A percentile compares a stretch with the other conserved stretches of the same genome.
Evolutionary conservation across 768 basidiomycete genomes (phyloP).

Genomic region (Leccinum subgranulosum): DNA sequence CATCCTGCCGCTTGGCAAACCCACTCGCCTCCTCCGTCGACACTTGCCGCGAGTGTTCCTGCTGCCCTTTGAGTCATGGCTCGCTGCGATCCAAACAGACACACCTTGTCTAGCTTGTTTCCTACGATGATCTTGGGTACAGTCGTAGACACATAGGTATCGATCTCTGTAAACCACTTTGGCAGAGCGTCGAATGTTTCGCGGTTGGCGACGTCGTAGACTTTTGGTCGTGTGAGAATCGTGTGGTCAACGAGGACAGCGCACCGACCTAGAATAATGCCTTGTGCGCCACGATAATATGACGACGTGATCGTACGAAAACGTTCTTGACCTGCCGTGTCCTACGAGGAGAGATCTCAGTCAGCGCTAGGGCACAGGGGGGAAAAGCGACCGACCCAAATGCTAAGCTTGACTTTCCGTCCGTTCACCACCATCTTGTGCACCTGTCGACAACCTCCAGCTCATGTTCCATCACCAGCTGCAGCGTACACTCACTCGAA

Average conservation of each 20-base stretch:
- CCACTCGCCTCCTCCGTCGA: slow-evolving; percentile 69
- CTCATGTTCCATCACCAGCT: neutral
- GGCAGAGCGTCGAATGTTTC: slow-evolving; percentile 95
- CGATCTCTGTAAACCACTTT: slow-evolving; percentile 88
- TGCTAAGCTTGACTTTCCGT: slow-evolving; percentile 87
- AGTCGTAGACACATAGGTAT: slow-evolving; percentile 82
- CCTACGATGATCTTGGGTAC: slow-evolving; percentile 96
- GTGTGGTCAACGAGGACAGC: neutral
- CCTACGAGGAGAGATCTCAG: slow-evolving; percentile 40
- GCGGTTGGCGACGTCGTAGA: slow-evolving; percentile 92
- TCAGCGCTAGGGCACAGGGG: neutral
- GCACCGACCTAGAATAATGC: slow-evolving; percentile 65
- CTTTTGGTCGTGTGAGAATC: slow-evolving; percentile 37
- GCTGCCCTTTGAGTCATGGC: neutral
- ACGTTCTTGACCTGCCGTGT: slow-evolving; percentile 95
- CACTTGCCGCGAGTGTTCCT: slow-evolving; percentile 93
- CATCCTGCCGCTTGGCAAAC: slow-evolving; percentile 80
- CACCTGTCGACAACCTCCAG: slow-evolving; percentile 43
- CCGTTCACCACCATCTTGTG: slow-evolving; percentile 86
- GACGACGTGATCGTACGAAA: slow-evolving; percentile 94
- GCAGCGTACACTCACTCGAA: slow-evolving; percentile 54
- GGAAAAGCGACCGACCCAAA: slow-evolving; percentile 72
- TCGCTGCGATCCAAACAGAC: neutral
- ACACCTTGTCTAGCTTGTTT: slow-evolving; percentile 89
- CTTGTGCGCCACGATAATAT: slow-evolving; percentile 90